Percentiles rank a stretch among this genome's conserved stretches.
These are phyloP conservation scores for Brassica carinata DNA, from an alignment of 345 rosid genomes.

Conservation along the genomic window DNA sequence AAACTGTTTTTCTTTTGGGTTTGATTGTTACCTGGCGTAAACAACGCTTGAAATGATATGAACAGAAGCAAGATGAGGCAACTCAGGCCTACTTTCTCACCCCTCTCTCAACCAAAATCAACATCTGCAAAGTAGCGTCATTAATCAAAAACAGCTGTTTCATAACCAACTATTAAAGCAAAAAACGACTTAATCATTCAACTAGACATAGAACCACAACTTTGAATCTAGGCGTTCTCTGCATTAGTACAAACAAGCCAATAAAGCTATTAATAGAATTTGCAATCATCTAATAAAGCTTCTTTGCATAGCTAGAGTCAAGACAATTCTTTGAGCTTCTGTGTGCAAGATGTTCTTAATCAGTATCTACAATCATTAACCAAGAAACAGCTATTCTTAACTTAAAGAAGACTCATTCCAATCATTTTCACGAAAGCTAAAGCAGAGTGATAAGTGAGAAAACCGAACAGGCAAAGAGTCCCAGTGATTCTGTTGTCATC, in stretches of 20 bases:
- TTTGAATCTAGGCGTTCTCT: not conserved
- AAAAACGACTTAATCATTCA: not conserved
- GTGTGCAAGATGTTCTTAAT: not conserved
- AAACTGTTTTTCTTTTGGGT: not conserved
- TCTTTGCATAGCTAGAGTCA: not conserved
- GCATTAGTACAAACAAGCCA: slow-evolving; percentile 5
- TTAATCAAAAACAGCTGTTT: slow-evolving; percentile 24
- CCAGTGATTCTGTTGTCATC: slow-evolving; percentile 64
- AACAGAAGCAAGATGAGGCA: slow-evolving; percentile 59
- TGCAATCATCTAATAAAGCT: not conserved
- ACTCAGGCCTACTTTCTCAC: slow-evolving; percentile 57
- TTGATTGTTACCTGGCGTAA: slow-evolving; percentile 71
- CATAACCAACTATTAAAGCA: slow-evolving; percentile 11
- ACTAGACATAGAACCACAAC: not conserved
- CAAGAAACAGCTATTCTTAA: not conserved
- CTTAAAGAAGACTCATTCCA: not conserved
- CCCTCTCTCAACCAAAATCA: slow-evolving; percentile 85
- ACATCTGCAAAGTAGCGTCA: slow-evolving; percentile 61
- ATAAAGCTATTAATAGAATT: not conserved
- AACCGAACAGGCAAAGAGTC: slow-evolving; percentile 81
- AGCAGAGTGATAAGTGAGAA: slow-evolving; percentile 9
- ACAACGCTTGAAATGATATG: slow-evolving; percentile 48
- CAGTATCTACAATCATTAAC: not conserved
- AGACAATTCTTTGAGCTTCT: not conserved
- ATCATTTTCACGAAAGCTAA: too few species aligned